Conservation (phyloP, 768 basidiomycete species). For the Agrocybe praecox region DNA sequence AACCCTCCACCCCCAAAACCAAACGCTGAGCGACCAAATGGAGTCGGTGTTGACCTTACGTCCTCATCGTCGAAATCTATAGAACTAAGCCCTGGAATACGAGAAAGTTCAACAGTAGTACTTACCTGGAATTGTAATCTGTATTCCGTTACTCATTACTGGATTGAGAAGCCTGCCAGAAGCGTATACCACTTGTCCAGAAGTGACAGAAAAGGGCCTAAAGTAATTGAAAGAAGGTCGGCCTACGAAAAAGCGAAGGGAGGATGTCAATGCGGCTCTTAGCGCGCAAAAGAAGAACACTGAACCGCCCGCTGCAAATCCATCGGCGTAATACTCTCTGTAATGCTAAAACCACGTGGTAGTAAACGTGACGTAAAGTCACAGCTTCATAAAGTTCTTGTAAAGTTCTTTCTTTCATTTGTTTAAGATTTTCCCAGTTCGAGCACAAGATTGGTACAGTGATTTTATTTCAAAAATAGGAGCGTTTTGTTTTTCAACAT, state of each 20-base stretch:
- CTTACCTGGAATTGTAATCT: constrained; percentile 70
- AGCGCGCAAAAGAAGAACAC: neutral
- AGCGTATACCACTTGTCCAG: constrained; percentile 16
- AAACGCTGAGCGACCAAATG: constrained; percentile 68
- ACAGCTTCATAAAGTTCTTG: neutral
- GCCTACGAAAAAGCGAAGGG: neutral
- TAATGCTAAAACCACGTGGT: neutral
- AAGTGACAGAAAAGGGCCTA: constrained; percentile 8
- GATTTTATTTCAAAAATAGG: too few relatives aligned
- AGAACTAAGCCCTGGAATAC: constrained; percentile 1
- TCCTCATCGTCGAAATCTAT: constrained; percentile 83
- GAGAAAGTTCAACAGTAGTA: neutral
- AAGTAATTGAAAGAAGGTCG: neutral
- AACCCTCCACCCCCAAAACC: constrained; percentile 45
- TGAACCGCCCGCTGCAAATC: neutral
- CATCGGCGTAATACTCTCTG: neutral
- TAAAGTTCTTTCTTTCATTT: too few relatives aligned
- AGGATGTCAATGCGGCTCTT: neutral
- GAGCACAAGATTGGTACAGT: too few relatives aligned
- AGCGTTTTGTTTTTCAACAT: too few relatives aligned
- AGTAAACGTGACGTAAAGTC: neutral
- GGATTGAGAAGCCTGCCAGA: constrained; percentile 20
- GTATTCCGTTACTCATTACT: constrained; percentile 50
- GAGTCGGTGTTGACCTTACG: constrained; percentile 57
- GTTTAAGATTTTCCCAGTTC: too few relatives aligned